A percentile compares a stretch with the other conserved stretches of the same genome.
Evolutionary conservation across 345 rosid species (phyloP).

Genomic region (Lepidium sativum): DNA sequence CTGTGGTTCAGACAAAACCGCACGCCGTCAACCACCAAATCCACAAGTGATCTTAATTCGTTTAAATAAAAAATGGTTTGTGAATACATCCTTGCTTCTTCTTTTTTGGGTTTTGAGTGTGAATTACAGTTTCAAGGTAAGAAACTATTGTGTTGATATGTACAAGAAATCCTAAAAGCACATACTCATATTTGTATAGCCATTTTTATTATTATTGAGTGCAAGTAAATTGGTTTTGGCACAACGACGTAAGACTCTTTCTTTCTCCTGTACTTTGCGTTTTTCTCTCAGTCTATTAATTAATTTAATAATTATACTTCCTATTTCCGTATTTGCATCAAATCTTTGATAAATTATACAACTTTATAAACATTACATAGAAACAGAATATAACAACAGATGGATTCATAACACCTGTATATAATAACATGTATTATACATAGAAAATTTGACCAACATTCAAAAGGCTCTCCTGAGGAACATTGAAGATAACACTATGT

Average conservation of each 20-base stretch:
- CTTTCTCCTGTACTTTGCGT: background rate
- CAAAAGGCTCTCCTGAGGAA: constrained; percentile 67
- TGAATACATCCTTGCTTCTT: constrained; percentile 4
- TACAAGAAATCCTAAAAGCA: constrained; percentile 18
- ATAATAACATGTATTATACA: constrained; percentile 35
- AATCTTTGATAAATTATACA: constrained; percentile 1
- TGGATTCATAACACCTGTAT: background rate
- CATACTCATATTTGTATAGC: constrained; percentile 24
- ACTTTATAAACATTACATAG: background rate
- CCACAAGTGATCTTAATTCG: constrained; percentile 13
- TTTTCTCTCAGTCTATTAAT: background rate
- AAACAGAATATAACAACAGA: background rate
- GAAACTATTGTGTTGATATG: constrained; percentile 19
- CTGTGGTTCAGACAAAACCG: constrained; percentile 38
- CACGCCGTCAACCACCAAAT: constrained; percentile 29
- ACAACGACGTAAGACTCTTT: background rate
- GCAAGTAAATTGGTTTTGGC: constrained; percentile 27
- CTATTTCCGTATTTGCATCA: background rate
- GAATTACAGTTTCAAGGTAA: constrained; percentile 10
- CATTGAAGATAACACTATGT: constrained; percentile 56
- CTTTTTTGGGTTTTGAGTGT: constrained; percentile 14
- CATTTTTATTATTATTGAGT: constrained; percentile 18
- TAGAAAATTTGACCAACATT: constrained; percentile 69
- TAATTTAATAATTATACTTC: background rate
- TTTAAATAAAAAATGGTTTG: background rate